Percentiles rank a stretch among this genome's conserved stretches.
Evolutionary conservation across 1,139 yeast genomes (phyloP).

Genomic region (Maudiozyma humilis): DNA sequence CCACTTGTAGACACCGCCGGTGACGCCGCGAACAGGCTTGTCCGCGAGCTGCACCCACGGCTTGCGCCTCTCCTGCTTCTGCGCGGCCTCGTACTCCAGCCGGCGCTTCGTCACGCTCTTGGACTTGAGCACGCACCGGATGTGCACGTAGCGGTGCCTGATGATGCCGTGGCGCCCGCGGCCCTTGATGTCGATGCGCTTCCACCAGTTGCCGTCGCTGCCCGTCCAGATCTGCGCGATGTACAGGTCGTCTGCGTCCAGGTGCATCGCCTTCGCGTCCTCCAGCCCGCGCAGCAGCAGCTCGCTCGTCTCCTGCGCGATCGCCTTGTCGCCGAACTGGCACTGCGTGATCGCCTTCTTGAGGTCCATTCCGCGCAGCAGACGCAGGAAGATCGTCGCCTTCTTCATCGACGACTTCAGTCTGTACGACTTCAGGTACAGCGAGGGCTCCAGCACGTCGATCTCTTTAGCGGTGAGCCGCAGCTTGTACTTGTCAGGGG

Average conservation of each 20-base stretch:
- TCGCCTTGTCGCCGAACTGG: slow-evolving; percentile 76
- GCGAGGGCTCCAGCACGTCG: slow-evolving; percentile 74
- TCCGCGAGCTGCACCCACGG: slow-evolving; percentile 41
- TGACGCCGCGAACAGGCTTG: slow-evolving; percentile 38
- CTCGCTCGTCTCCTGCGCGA: slow-evolving; percentile 72
- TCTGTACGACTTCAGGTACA: slow-evolving; percentile 68
- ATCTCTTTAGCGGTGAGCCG: slow-evolving; percentile 56
- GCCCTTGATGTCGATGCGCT: slow-evolving; percentile 77
- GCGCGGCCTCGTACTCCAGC: slow-evolving; percentile 49
- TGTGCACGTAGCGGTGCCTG: slow-evolving; percentile 69
- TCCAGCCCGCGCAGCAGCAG: slow-evolving; percentile 64
- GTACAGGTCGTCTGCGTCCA: slow-evolving; percentile 56
- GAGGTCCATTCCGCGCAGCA: slow-evolving; percentile 58
- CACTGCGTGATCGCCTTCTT: slow-evolving; percentile 84
- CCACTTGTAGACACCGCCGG: slow-evolving; percentile 47
- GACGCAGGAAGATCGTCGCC: slow-evolving; percentile 71
- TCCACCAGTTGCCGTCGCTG: slow-evolving; percentile 68
- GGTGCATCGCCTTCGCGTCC: slow-evolving; percentile 55
- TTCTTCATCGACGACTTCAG: slow-evolving; percentile 82
- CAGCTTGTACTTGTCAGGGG: slow-evolving; percentile 47
- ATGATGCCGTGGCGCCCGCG: slow-evolving; percentile 84
- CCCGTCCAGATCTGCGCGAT: slow-evolving; percentile 88
- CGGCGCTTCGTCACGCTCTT: slow-evolving; percentile 50
- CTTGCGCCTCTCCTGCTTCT: slow-evolving; percentile 38
- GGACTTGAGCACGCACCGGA: slow-evolving; percentile 67